Evolutionary conservation across 306 rosid species (phyloP).

Genomic region (Vigna angularis): DNA sequence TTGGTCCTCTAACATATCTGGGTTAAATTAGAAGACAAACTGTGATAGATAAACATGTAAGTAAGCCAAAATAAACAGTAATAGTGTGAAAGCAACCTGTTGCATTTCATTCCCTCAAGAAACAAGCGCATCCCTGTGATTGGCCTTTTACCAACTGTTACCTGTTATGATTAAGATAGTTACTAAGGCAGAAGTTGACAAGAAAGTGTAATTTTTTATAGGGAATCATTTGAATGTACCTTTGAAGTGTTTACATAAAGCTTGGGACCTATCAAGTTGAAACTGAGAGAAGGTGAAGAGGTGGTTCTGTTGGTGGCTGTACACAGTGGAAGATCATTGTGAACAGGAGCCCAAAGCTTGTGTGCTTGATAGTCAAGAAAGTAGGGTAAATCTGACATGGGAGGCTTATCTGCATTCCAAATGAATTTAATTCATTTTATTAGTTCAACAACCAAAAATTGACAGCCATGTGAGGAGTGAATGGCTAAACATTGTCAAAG

Average conservation of each 20-base stretch:
- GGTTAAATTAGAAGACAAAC: too few species aligned
- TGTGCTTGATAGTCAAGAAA: slow-evolving; percentile 89
- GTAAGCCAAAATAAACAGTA: neutral
- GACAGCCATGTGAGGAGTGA: slow-evolving; percentile 17
- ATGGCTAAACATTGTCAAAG: slow-evolving; percentile 51
- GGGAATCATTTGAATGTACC: slow-evolving; percentile 51
- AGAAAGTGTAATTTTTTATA: neutral
- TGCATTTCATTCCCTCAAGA: slow-evolving; percentile 93
- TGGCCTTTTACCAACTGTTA: slow-evolving; percentile 71
- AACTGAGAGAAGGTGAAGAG: slow-evolving; percentile 59
- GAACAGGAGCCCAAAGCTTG: slow-evolving; percentile 89
- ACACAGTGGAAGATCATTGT: slow-evolving; percentile 78
- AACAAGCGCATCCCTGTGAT: slow-evolving; percentile 87
- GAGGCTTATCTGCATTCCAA: slow-evolving; percentile 80
- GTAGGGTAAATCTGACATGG: slow-evolving; percentile 73
- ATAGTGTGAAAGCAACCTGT: slow-evolving; percentile 60
- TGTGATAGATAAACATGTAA: neutral
- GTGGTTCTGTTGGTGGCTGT: slow-evolving; percentile 63
- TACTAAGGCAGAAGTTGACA: neutral
- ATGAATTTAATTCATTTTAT: slow-evolving; percentile 9
- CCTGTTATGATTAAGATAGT: slow-evolving; percentile 52
- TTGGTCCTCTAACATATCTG: too few species aligned
- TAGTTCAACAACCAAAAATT: slow-evolving; percentile 35
- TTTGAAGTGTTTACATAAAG: slow-evolving; percentile 64
- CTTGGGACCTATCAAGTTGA: slow-evolving; percentile 88